These are phyloP conservation scores for Hanseniaspora lachancei DNA, from an alignment of 805 yeast genomes.

Conservation along the genomic window DNA sequence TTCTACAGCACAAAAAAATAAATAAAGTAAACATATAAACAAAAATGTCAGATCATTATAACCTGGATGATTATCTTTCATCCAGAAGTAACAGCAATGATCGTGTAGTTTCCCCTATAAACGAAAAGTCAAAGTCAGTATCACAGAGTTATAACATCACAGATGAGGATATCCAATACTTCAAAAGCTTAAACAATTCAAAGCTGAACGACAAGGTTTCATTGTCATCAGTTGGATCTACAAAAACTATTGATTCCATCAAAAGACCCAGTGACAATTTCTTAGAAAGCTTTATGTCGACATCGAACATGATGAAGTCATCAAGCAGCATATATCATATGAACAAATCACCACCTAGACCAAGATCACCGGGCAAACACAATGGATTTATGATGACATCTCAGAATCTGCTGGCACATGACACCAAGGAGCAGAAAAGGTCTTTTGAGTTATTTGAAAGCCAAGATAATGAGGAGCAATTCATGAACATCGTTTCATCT, in stretches of 20 bases:
- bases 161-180: neutral
- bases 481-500: neutral
- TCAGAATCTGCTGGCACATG: neutral
- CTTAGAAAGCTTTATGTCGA: neutral
- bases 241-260: conserved; percentile 10
- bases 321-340: neutral
- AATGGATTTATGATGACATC: conserved; percentile 6
- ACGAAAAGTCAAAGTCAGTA: neutral
- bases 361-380: neutral
- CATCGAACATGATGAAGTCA: neutral
- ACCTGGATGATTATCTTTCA: neutral
- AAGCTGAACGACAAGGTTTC: neutral
- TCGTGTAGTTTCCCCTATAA: neutral
- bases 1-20: neutral
- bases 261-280: conserved; percentile 13
- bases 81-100: neutral
- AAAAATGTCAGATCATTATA: neutral
- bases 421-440: neutral
- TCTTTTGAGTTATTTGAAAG: conserved; percentile 1
- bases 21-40: neutral
- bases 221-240: conserved; percentile 11
- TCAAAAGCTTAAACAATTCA: neutral
- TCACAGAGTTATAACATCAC: neutral
- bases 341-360: conserved; percentile 6
- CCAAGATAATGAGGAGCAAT: neutral